Conservation (phyloP, 257 asterid genomes). For the Ehretia macrophylla region DNA sequence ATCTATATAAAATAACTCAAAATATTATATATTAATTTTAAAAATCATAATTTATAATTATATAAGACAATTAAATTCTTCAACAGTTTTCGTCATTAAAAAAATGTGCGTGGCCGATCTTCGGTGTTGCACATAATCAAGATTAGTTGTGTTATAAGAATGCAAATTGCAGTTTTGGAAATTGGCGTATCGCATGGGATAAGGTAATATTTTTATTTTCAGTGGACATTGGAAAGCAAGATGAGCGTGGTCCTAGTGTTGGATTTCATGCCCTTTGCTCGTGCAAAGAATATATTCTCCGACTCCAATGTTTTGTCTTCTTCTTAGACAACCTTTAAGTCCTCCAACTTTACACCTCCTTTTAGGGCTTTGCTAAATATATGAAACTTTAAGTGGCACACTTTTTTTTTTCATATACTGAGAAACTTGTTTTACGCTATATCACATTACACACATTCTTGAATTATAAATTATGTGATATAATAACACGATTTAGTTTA, state of each 20-base stretch:
- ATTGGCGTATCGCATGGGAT: neutral
- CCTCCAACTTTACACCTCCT: constrained; percentile 65
- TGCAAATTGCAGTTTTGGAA: neutral
- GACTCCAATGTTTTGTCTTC: constrained; percentile 55
- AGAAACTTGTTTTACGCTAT: too few species aligned
- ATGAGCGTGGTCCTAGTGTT: constrained; percentile 33
- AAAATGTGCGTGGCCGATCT: too few species aligned
- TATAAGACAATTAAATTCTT: too few species aligned
- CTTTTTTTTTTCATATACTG: too few species aligned
- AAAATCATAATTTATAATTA: too few species aligned
- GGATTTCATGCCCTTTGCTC: constrained; percentile 27
- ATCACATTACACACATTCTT: too few species aligned
- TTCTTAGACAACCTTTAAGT: constrained; percentile 39
- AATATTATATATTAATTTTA: too few species aligned
- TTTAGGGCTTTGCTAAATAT: constrained; percentile 58
- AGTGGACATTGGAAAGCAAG: constrained; percentile 19
- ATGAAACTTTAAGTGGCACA: constrained; percentile 32
- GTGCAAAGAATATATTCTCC: constrained; percentile 48
- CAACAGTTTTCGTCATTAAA: too few species aligned
- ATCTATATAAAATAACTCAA: too few species aligned
- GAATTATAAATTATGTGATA: too few species aligned
- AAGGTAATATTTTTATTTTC: constrained; percentile 5
- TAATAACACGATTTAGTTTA: too few species aligned
- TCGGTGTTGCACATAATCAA: too few species aligned
- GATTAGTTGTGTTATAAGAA: neutral